Evolutionary conservation across 306 rosid species (phyloP), one percentile per base, ranked within the genome.

Genomic region (Herpetospermum pedunculosum): DNA sequence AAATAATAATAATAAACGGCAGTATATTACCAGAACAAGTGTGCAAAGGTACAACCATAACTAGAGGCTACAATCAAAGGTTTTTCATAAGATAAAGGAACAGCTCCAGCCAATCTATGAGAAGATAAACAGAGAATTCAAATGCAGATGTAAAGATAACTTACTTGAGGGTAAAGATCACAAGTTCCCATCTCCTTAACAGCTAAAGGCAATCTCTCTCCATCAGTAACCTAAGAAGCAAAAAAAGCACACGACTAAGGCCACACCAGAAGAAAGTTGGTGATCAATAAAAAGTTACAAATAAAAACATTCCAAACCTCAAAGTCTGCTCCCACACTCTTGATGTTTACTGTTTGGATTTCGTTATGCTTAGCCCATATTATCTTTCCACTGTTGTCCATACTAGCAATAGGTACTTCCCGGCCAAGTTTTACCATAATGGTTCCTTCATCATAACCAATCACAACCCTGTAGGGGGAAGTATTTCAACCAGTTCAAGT

Each of bases 371-470:
- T 95, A 59, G 99, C 91, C 99, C 96, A 95, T 43, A 95, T 89
- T 40, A 95, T 89, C 84, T 95, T 95, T 80, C 99, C 99, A 62
- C 97, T 83, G 80, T 87, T 91, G 84, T 95, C 99, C 99, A 95
- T 95, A 82, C 99, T 95, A 70, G 96, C 99, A 72, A 95, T 91
- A 41, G 99, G 99, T 75, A 80, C 99, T 84, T 95, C 99, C 73
- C 99, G 88, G 77, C 99, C 99, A 84, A 95, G 96, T 87, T 95
- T 95, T 70, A 95, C 92, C 99, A 95, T 95, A 62, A 95, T 91
- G 74, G 97, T 91, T 80, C 99, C 99, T 81, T 95, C 99, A 83
- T 95, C 99, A 77, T 91, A 95, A 74, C 99, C 99, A 81, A 95
- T 88, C 81, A 89, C 99, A 77, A 95, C 99, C 83, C 99, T 95